phyloP scores from a whole-genome alignment of 345 rosid species.

The Salix brachista region DNA sequence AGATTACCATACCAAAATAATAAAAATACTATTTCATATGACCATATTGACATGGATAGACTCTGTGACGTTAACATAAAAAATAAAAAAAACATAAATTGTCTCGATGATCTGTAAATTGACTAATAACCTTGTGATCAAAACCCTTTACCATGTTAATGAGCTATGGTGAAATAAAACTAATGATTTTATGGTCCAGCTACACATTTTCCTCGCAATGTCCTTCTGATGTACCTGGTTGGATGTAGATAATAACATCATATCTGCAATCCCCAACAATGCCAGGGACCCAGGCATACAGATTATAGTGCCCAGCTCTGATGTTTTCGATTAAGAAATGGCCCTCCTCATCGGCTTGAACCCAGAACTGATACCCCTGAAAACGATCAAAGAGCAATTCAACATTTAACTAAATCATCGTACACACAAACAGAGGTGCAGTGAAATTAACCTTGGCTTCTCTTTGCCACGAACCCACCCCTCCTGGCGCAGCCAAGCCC shows the following conservation, averaged over 20 bases:
- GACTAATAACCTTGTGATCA: no score
- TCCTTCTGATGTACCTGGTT: constrained; percentile 41
- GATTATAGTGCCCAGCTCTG: constrained; percentile 54
- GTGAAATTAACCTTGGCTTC: constrained; percentile 67
- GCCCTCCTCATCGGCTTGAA: constrained; percentile 47
- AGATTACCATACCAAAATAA: no score
- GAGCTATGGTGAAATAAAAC: no score
- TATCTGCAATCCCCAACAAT: constrained; percentile 62
- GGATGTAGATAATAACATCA: constrained; percentile 30
- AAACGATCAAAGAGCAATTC: not conserved
- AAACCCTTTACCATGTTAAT: no score
- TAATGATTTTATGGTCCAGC: no score
- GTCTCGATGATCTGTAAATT: no score
- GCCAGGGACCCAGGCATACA: constrained; percentile 72
- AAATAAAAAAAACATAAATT: no score
- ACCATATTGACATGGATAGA: no score
- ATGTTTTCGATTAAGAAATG: constrained; percentile 53
- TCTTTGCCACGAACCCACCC: constrained; percentile 83
- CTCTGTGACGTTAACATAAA: no score
- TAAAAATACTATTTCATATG: no score
- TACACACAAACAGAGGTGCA: not conserved
- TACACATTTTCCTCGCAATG: no score
- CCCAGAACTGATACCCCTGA: constrained; percentile 94
- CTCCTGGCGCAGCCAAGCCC: constrained; percentile 76
- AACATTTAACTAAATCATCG: not conserved